These are phyloP conservation scores for Stramenopiles sp. DNA, from an alignment of 352 stramenopile species.

Conservation along the genomic window DNA sequence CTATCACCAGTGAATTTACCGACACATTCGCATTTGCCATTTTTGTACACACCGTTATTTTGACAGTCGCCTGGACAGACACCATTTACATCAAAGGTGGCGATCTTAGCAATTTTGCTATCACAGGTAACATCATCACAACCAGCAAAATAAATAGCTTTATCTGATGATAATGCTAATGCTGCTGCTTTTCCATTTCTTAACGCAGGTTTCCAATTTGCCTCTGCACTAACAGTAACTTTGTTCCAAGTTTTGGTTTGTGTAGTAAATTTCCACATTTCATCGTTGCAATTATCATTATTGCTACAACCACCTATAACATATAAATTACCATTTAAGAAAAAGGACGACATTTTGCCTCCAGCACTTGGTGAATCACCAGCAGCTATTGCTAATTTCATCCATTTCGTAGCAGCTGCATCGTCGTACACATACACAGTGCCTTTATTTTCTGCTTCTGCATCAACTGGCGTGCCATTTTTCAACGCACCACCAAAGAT, in stretches of 20 bases:
- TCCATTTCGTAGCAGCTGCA: too few species aligned
- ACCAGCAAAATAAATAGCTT: not conserved
- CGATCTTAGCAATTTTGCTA: not conserved
- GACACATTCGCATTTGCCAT: not conserved
- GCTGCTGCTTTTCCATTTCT: not conserved
- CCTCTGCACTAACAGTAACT: not conserved
- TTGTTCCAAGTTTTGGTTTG: not conserved
- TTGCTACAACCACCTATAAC: too few species aligned
- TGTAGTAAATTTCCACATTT: too few species aligned
- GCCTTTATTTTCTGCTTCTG: too few species aligned
- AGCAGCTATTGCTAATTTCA: too few species aligned
- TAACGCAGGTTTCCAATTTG: not conserved
- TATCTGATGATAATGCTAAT: not conserved
- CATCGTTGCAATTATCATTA: too few species aligned
- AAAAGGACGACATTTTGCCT: not conserved
- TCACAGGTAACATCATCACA: too few species aligned
- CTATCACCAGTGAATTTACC: not conserved
- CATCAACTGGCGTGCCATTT: too few species aligned
- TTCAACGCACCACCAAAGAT: not conserved
- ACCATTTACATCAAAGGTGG: not conserved
- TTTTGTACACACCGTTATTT: not conserved
- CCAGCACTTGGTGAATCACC: not conserved
- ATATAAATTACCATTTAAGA: not conserved
- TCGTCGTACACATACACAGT: too few species aligned
- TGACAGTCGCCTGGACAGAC: not conserved